Percentiles rank a stretch among this genome's conserved stretches.
Evolutionary conservation across 768 basidiomycete genomes (phyloP).

Genomic region (Leucosporidium scottii): DNA sequence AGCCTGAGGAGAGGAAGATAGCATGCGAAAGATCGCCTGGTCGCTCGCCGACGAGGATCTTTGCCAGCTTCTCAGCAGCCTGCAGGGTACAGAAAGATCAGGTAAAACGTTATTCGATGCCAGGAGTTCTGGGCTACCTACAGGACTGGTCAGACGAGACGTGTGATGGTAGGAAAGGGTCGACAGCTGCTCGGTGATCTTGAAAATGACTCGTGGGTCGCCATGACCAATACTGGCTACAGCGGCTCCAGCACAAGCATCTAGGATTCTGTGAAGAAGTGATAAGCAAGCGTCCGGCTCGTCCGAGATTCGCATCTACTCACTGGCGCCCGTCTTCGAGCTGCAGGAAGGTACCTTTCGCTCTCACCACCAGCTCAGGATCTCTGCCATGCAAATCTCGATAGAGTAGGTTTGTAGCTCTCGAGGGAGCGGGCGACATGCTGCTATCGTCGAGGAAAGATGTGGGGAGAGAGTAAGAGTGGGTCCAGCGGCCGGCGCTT

Average conservation of each 20-base stretch:
- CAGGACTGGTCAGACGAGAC: neutral
- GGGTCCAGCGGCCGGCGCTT: too few relatives aligned
- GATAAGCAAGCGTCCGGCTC: neutral
- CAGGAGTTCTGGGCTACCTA: neutral
- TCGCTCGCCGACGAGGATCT: neutral
- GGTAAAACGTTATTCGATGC: neutral
- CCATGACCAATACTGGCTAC: neutral
- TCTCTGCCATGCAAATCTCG: neutral
- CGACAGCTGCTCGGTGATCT: neutral
- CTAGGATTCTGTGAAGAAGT: neutral
- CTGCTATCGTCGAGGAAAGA: neutral
- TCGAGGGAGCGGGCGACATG: neutral
- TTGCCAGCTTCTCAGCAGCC: slow-evolving; percentile 1
- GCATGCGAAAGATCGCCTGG: neutral
- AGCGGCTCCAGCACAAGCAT: slow-evolving; percentile 4
- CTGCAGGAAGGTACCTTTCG: slow-evolving; percentile 14
- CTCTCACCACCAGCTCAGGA: neutral
- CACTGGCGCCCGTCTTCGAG: slow-evolving; percentile 20
- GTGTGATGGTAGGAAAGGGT: slow-evolving; percentile 4
- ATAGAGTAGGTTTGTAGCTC: neutral
- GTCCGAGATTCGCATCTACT: neutral
- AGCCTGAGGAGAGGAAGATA: neutral
- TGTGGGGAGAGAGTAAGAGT: too few relatives aligned
- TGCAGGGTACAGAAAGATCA: neutral
- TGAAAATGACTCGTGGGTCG: neutral